Evolutionary conservation across 2,329 filamentous ascomycete species (phyloP), one percentile per base, ranked within the genome.

Genomic region (Sclerotinia borealis): DNA sequence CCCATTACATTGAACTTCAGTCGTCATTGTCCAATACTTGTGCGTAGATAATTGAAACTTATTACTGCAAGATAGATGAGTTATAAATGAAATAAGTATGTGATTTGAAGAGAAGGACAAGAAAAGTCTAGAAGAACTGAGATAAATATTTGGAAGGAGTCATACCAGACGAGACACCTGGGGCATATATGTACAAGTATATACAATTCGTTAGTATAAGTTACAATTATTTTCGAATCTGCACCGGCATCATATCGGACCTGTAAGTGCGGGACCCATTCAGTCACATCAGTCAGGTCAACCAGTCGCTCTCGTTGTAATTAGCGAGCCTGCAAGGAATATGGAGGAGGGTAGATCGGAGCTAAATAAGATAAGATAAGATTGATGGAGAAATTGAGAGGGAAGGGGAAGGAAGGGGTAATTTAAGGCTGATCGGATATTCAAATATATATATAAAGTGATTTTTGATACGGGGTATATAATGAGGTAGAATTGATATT

Each of bases 21-120:
- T 62, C 63, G 55, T 67, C 70, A 72, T 72, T 64, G 34, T 70
- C 56, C 50, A 51, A 60, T 47, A 36, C 27, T 41, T 54, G 45
- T 48, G 47, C 27, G 50, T 48, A 15, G 13, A 63, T 45, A 22
- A 58, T 43, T 49, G 27, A 27, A 45, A 49, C 55, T 59, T 10
- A 43, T 41, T 64, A 17, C 36, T 61, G 62, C n/a, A 37, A 39
- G 15, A n/a, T 25, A 10, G 15, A 29, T 39, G 29, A 67, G 66
- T 64, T 63, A 66, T 65, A 64, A 64, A 62, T 65, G 49, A 43
- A 60, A 41, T 10, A 17, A 31, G 8, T 60, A 17, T 25, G 47
- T 29, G 47, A 47, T 55, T 5, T 45, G 29, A 54, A 48, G 29
- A 37, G 29, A 19, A 48, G 29, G 31, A 15, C 27, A 29, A 47